Evolutionary conservation across 2,329 filamentous ascomycete species (phyloP), one percentile per base, ranked within the genome.

Genomic region (Ophiosphaerella narmari): DNA sequence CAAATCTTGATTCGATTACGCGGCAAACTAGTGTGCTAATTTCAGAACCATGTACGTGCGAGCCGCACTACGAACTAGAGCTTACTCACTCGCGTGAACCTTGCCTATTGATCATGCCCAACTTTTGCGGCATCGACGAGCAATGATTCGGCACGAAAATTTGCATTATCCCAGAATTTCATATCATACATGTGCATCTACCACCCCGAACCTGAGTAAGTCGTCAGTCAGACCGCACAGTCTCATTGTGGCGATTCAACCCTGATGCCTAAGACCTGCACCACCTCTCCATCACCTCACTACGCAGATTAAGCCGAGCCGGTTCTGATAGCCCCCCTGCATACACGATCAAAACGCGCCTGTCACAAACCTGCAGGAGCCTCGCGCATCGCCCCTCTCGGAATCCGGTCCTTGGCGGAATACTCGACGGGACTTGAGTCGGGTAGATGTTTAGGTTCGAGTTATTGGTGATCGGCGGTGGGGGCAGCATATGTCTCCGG

Each of bases 171-270:
- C n/a, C n/a, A n/a, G n/a, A n/a, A n/a, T n/a, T n/a, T n/a, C n/a
- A 23, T 31, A 26, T n/a, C 23, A 4, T 23, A n/a, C 23, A 31
- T 8, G 12, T 40, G 26, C 9, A 7, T 12, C 7, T 24, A 13
- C n/a, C n/a, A 23, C 23, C 38, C 38, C 26, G 38, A 40, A n/a
- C n/a, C 9, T 40, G 38, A 40, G 24, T 40, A 40, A 40, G 38
- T 13, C 24, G 21, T 31, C 38, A 40, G 38, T 40, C 38, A 40
- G 24, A 24, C 37, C 7, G 23, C 9, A 13, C 8, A 9, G 24
- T n/a, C 11, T 23, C 11, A 21, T 29, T 40, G 23, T 40, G 38
- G 38, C 38, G 38, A 40, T 14, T 29, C n/a, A n/a, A 40, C 12
- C n/a, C 38, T 13, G 21, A 31, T n/a, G n/a, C 24, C n/a, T n/a